Evolutionary conservation across 192 early-diverging fungal species (phyloP), one percentile per base, ranked within the genome.

Genomic region (Coemansia sp.): DNA sequence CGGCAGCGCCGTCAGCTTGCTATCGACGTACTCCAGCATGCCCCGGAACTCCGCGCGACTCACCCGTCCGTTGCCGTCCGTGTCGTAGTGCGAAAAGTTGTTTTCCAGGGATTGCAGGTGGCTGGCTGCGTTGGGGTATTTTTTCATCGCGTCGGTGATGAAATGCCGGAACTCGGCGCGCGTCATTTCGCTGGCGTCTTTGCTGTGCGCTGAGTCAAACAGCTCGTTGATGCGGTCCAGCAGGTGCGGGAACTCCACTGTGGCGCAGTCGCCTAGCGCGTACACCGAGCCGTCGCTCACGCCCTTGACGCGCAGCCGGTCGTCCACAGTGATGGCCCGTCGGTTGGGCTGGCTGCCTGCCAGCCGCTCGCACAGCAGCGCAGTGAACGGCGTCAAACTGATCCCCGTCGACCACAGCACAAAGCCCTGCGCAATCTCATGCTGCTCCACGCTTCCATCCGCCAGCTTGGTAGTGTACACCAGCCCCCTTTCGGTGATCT

Each of bases 261-360:
- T 87, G 3, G 92, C 91, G 59, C 93, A 95, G 74, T 98, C 95
- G 41, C 95, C 95, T 21, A 93, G 66, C 0, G 90, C 91, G 75
- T 86, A 93, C 1, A 90, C 85, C 23, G 73, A 73, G 42, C 85
- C 76, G 27, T 86, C 82, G 3, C 82, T 67, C 0, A 86, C 67
- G 40, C 84, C 81, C 64, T 91, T 64, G 3, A 96, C 86, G 21
- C 90, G 78, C 62, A 93, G 68, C 33, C 83, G 74, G 19, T 70
- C 71, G 70, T 96, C 91, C 7, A 87, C 89, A 22, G 91, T 54
- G 21, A 90, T 78, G 14, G 88, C 76, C 37, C 62, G 85, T 52
- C 49, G 41, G 55, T 74, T 74, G 24, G 46, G 55, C 61, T 80
- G 78, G 21, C 47, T 24, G 9, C 56, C 57, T 3, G 53, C 62